Evolutionary conservation across 257 asterid genomes (phyloP).

Genomic region (Fraxinus anomala): DNA sequence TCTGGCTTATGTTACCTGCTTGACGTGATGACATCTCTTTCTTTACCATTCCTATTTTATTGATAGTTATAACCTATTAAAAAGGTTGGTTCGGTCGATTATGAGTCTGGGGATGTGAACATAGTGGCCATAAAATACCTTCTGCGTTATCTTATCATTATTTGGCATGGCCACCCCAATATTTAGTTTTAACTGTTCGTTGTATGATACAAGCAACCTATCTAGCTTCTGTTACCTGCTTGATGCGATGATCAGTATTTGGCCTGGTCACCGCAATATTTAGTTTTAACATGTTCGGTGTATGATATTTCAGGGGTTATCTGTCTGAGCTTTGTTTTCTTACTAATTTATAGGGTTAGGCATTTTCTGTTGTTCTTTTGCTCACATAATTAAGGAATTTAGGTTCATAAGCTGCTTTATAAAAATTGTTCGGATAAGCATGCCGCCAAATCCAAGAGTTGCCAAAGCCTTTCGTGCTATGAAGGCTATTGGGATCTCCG

Average conservation of each 20-base stretch:
- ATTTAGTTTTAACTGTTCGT: not conserved
- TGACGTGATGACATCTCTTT: not conserved
- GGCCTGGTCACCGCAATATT: slow-evolving; percentile 6
- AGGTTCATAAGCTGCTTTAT: slow-evolving; percentile 22
- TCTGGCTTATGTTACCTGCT: slow-evolving; percentile 17
- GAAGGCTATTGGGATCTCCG: slow-evolving; percentile 66
- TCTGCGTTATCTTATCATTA: not conserved
- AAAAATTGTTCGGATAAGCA: slow-evolving; percentile 30
- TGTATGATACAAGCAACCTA: not conserved
- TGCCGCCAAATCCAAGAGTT: slow-evolving; percentile 50
- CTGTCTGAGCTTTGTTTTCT: not conserved
- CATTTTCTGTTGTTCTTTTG: not conserved
- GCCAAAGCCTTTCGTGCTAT: slow-evolving; percentile 68
- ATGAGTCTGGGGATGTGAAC: too few species aligned
- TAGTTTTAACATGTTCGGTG: not conserved
- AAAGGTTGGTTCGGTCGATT: too few species aligned
- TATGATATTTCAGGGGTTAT: not conserved
- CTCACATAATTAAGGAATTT: not conserved
- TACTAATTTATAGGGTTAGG: slow-evolving; percentile 9
- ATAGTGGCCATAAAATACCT: too few species aligned
- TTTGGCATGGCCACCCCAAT: slow-evolving; percentile 15
- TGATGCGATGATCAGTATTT: slow-evolving; percentile 15
- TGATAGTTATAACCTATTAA: too few species aligned
- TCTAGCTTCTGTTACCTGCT: slow-evolving; percentile 16
- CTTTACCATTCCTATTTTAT: too few species aligned